Base-by-base conservation (phyloP, 2,329 filamentous ascomycete genomes). In the Curvularia sp. region DNA sequence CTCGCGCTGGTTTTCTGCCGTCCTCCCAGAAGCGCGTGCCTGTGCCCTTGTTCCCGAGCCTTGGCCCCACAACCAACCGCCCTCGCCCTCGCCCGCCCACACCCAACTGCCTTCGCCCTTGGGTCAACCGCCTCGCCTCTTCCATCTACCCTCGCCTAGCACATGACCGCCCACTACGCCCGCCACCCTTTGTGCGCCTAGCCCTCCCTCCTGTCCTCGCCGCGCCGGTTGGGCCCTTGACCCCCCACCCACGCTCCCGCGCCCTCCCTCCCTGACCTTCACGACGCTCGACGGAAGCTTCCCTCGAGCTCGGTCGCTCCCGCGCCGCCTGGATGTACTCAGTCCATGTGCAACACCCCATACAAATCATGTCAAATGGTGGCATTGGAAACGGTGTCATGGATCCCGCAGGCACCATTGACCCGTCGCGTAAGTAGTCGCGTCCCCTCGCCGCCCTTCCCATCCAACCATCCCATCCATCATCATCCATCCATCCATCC, bases 371-470 rank as follows among this genome's bases (percentile, higher is more conserved):
- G 69, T 71, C 76, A 54, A 78, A 76, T 69, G 76, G 75, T 67
- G 68, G 67, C 68, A 70, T 78, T 66, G 76, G 70, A 50, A 75
- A 75, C 73, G 72, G 69, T 65, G 74, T 77, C 69, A 78, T 78
- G 75, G 77, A 79, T 60, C 64, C 70, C 43, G 72, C 74, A 47
- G 75, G 70, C 59, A 79, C 77, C 66, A 79, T 79, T 70, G 77
- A 79, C 59, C 77, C 77, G 50, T 74, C 75, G 33, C 56, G 56
- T 58, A 58, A 58, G 56, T 58, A 55, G 56, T 55, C 39, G 43
- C 57, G 49, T 50, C 38, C 35, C 24, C 5, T 53, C n/a, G 24
- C 12, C 20, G 44, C 44, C 43, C 39, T 31, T 42, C 50, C 31
- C 52, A 18, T 18, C 18, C 18, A 18, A 18, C 18, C 18, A 18